Conservation (phyloP, 306 rosid genomes). For the Trifolium pratense region DNA sequence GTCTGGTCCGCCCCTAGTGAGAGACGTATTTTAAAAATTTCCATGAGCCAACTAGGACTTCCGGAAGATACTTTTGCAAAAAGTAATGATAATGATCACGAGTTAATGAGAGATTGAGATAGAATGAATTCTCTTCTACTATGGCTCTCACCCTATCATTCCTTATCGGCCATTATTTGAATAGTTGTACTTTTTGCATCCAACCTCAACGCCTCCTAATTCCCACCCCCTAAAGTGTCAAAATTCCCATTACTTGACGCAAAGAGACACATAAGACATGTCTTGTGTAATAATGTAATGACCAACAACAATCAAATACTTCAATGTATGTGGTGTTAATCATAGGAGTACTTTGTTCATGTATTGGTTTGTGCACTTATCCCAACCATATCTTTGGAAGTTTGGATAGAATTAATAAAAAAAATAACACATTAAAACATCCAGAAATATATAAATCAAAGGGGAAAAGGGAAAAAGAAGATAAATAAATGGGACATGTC, state of each 20-base stretch:
- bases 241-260: constrained; percentile 37
- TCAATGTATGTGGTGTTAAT: constrained; percentile 17
- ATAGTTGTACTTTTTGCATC: constrained; percentile 12
- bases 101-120: too few relatives aligned
- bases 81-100: too few relatives aligned
- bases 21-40: too few relatives aligned
- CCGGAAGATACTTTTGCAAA: too few relatives aligned
- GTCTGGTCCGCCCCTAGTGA: too few relatives aligned
- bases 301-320: constrained; percentile 19
- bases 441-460: constrained; percentile 6
- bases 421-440: too few relatives aligned
- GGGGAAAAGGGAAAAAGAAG: neutral
- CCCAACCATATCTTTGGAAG: too few relatives aligned
- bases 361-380: constrained; percentile 28
- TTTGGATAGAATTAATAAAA: constrained; percentile 25
- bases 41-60: too few relatives aligned
- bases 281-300: neutral
- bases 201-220: constrained; percentile 2
- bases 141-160: neutral
- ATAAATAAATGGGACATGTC: constrained; percentile 24
- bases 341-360: constrained; percentile 29
- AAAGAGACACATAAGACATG: constrained; percentile 5
- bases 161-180: neutral
- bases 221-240: neutral
- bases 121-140: neutral